A percentile compares a stretch with the other conserved stretches of the same genome.
Evolutionary conservation across 2,329 filamentous ascomycete species (phyloP).

Genomic region (Trichophyton schoenleinii): DNA sequence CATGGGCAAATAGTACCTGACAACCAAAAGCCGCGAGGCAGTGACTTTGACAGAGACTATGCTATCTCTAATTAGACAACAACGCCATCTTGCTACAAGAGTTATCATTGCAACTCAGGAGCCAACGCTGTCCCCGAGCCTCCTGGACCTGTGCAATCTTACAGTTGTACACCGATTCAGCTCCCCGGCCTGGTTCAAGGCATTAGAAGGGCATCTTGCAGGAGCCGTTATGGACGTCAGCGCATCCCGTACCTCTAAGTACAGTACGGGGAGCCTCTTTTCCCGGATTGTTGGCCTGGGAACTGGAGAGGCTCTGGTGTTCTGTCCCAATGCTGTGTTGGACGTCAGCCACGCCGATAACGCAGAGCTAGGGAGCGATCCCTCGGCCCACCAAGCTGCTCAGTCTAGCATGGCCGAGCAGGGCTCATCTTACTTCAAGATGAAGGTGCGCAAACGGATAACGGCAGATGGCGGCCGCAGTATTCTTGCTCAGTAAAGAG

Average conservation of each 20-base stretch:
- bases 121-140: constrained; percentile 53
- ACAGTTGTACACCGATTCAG: constrained; percentile 62
- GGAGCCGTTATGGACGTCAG: constrained; percentile 22
- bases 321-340: constrained; percentile 36
- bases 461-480: constrained; percentile 35
- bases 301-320: constrained; percentile 40
- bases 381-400: neutral
- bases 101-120: constrained; percentile 67
- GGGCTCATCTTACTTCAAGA: constrained; percentile 24
- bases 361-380: neutral
- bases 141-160: constrained; percentile 61
- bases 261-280: constrained; percentile 25
- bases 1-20: constrained; percentile 43
- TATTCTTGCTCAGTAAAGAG: constrained; percentile 19
- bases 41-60: constrained; percentile 49
- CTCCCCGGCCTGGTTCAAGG: constrained; percentile 49
- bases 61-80: constrained; percentile 52
- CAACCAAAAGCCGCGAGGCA: constrained; percentile 40
- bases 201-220: constrained; percentile 38
- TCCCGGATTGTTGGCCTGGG: constrained; percentile 36
- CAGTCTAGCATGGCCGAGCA: constrained; percentile 12
- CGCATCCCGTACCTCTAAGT: constrained; percentile 12
- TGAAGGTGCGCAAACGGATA: constrained; percentile 30
- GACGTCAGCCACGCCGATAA: constrained; percentile 12
- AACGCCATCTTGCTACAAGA: constrained; percentile 56